These are phyloP conservation scores for Metschnikowia amazonensis DNA, from an alignment of 805 yeast genomes.

Conservation along the genomic window DNA sequence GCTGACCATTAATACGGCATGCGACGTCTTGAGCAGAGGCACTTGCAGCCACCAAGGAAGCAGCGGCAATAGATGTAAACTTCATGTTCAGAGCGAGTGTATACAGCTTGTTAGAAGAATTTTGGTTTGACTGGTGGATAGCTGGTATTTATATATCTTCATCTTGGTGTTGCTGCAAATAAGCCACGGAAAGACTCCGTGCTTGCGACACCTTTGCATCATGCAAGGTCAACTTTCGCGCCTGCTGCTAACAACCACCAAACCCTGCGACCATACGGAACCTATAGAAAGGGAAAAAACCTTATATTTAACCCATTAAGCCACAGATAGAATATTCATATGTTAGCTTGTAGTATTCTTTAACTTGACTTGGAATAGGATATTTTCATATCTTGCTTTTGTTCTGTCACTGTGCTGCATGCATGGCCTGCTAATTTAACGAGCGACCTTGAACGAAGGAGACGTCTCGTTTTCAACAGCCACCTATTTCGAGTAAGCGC, in stretches of 20 bases:
- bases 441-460: background rate
- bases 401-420: background rate
- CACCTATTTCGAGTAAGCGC: background rate
- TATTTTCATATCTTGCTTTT: background rate
- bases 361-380: too few relatives aligned
- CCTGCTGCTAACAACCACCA: background rate
- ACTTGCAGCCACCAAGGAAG: conserved; percentile 19
- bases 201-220: background rate
- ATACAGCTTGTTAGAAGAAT: background rate
- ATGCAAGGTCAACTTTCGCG: conserved; percentile 1
- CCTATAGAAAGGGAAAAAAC: too few relatives aligned
- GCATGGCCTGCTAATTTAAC: background rate
- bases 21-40: conserved; percentile 34
- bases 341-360: too few relatives aligned
- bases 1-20: conserved; percentile 33
- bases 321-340: too few relatives aligned
- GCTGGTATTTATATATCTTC: background rate
- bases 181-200: background rate
- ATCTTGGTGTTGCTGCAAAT: conserved; percentile 1
- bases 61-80: conserved; percentile 21
- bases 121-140: background rate
- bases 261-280: too few relatives aligned
- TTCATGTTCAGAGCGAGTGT: conserved; percentile 19
- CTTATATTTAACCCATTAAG: background rate
- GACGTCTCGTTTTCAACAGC: background rate